Evolutionary conservation across 208 protist species (phyloP), one percentile per base, ranked within the genome.

Genomic region (Porcisia hertigi): DNA sequence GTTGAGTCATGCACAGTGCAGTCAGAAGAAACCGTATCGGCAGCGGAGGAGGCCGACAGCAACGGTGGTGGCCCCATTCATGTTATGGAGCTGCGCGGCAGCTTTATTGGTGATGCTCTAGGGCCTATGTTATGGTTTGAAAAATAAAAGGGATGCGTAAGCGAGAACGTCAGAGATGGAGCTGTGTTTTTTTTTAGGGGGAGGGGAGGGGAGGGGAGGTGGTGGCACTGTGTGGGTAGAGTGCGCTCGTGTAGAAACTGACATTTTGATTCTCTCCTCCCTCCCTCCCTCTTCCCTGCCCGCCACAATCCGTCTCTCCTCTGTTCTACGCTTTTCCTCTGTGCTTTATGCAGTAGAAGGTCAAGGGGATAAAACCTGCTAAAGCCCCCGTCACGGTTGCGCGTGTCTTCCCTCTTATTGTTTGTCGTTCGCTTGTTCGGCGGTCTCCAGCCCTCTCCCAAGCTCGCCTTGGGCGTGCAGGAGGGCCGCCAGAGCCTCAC

Each of bases 51-150:
- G 54, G 54, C 36, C 70, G 60, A 49, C 64, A 69, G 5, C 8
- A 43, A 18, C 69, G 71, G 36, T 41, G 54, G 3, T 43, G 75
- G 20, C 12, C 43, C 63, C 11, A 60, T 62, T 5, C 67, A 82
- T 3, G 72, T 88, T 25, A 96, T 96, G 92, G 84, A 91, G 65
- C 60, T 96, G 49, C 58, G 78, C 7, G 92, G 86, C 23, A 92
- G 83, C 71, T 96, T 93, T 79, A 23, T 87, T 6, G 92, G 89
- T 18, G 92, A 90, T 47, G 88, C 86, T 16, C 83, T 96, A 23
- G 92, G 92, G 2, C 92, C 92, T 1, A 79, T 88, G 23, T 65
- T 83, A 55, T 96, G 92, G 91, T 96, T 94, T 71, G 88, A 89
- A 23, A 62, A 81, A 52, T 23, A 70, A 54, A 23, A 47, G 36